Percentiles rank a stretch among this genome's conserved stretches.
These are phyloP conservation scores for Hydnomerulius pinastri DNA, from an alignment of 768 basidiomycete genomes.

Conservation along the genomic window DNA sequence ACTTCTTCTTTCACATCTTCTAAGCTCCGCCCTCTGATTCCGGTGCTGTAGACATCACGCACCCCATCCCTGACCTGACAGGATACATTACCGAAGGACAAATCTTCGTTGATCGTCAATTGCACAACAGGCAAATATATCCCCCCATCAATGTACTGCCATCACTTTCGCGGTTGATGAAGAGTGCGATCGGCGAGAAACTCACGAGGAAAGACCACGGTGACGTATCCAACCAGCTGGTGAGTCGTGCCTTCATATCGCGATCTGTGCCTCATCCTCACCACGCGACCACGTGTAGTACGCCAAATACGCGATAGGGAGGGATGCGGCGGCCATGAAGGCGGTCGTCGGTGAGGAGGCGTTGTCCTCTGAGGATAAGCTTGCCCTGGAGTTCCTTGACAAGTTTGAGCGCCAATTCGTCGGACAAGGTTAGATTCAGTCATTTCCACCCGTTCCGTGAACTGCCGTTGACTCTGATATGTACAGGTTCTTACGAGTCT, in stretches of 20 bases:
- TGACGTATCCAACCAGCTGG: constrained; percentile 98
- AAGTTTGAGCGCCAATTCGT: constrained; percentile 98
- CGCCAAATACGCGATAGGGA: constrained; percentile 97
- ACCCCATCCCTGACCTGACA: constrained; percentile 98
- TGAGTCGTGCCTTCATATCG: constrained; percentile 44
- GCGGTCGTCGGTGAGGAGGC: constrained; percentile 99
- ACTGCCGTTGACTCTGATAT: constrained; percentile 10
- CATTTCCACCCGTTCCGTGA: constrained; percentile 9
- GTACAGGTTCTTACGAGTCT: constrained; percentile 86
- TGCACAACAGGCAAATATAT: constrained; percentile 97
- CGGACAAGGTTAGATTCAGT: constrained; percentile 71
- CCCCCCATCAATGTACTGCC: constrained; percentile 99
- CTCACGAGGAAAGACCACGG: constrained; percentile 98
- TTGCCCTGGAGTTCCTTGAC: constrained; percentile 95
- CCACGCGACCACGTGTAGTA: constrained; percentile 54
- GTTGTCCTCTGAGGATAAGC: constrained; percentile 90
- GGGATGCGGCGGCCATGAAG: constrained; percentile 98
- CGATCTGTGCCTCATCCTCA: constrained; percentile 12
- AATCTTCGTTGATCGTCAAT: constrained; percentile 96
- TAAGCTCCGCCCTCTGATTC: constrained; percentile 25
- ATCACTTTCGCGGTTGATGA: constrained; percentile 98
- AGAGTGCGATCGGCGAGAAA: constrained; percentile 98
- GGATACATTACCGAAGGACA: constrained; percentile 99
- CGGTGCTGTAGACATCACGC: constrained; percentile 86
- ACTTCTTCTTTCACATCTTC: constrained; percentile 33